Conservation (phyloP, 2,329 filamentous ascomycete genomes). For the Calycina marina region DNA sequence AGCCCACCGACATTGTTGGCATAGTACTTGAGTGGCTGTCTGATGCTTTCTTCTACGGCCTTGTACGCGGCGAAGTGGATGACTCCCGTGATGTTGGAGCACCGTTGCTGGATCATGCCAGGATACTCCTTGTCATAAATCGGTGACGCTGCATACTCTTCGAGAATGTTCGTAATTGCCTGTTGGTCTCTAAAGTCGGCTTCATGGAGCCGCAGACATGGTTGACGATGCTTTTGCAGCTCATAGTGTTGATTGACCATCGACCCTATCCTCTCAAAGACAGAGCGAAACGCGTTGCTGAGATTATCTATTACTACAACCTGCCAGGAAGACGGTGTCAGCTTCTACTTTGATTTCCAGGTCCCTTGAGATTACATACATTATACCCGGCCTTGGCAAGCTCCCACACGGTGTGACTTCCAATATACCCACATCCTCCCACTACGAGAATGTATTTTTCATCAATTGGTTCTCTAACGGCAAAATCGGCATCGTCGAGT, state of each 20-base stretch:
- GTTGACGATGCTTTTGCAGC: conserved; percentile 7
- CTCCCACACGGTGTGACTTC: conserved; percentile 34
- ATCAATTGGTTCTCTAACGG: conserved; percentile 6
- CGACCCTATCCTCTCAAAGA: conserved; percentile 10
- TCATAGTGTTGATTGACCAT: conserved; percentile 13
- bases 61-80: conserved; percentile 58
- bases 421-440: conserved; percentile 33
- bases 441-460: conserved; percentile 26
- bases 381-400: conserved; percentile 33
- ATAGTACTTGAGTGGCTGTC: conserved; percentile 47
- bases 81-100: conserved; percentile 39
- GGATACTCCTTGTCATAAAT: conserved; percentile 4
- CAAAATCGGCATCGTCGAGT: conserved; percentile 9
- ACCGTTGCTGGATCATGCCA: conserved; percentile 3
- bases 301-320: conserved; percentile 26
- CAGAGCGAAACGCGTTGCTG: conserved; percentile 22
- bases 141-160: conserved; percentile 9
- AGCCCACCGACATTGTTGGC: conserved; percentile 52
- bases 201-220: conserved; percentile 17
- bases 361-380: conserved; percentile 6
- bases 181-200: conserved; percentile 17
- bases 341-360: too few species aligned
- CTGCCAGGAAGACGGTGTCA: conserved; percentile 6
- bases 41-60: conserved; percentile 37
- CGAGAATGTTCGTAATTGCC: conserved; percentile 14